A percentile compares a stretch with the other conserved stretches of the same genome.
These are phyloP conservation scores for Helicostylum pulchrum DNA, from an alignment of 192 early-diverging fungal genomes.

Conservation along the genomic window DNA sequence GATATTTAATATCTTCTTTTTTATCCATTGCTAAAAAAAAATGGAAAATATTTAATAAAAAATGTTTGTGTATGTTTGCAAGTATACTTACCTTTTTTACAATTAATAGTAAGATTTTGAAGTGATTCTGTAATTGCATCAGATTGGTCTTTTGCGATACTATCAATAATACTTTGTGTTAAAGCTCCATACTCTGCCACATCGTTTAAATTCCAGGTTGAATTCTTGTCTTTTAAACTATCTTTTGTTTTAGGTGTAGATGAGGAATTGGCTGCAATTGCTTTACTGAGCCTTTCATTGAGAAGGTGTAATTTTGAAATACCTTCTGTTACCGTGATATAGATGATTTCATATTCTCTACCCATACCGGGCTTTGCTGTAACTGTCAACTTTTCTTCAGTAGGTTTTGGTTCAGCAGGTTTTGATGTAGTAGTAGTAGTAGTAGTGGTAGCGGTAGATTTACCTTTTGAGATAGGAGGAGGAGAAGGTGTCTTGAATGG, in stretches of 20 bases:
- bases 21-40: conserved; percentile 2
- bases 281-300: not conserved
- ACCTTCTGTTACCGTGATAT: conserved; percentile 3
- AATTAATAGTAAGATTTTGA: not conserved
- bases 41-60: not conserved
- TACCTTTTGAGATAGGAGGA: not conserved
- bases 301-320: conserved; percentile 1
- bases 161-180: not conserved
- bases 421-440: not conserved
- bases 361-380: conserved; percentile 21
- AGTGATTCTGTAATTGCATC: not conserved
- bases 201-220: conserved; percentile 7
- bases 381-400: not conserved
- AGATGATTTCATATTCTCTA: conserved; percentile 14
- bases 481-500: not conserved
- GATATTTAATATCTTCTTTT: conserved; percentile 1
- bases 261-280: not conserved
- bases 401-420: not conserved
- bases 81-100: conserved; percentile 9
- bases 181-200: not conserved
- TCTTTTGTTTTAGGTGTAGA: not conserved
- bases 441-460: not conserved
- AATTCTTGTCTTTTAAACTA: not conserved
- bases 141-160: not conserved
- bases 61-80: not conserved